phyloP scores from a whole-genome alignment of 495 filamentous ascomycete genomes.

The Terfezia claveryi region DNA sequence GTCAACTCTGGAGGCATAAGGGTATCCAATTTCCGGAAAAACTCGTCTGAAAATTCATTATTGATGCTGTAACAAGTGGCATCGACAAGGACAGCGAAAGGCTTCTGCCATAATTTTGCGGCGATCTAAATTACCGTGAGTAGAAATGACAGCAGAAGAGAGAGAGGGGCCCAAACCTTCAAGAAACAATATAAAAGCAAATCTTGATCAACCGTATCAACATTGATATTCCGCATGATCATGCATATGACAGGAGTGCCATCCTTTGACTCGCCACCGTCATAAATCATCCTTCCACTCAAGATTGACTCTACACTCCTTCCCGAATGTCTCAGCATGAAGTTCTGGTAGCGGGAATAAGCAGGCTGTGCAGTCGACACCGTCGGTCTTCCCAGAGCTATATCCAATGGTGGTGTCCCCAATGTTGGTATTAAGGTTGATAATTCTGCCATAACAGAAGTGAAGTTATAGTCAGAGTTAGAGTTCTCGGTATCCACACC shows the following conservation, averaged over 20 bases:
- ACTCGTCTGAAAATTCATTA: constrained; percentile 35
- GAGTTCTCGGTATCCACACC: constrained; percentile 4
- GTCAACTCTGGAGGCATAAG: constrained; percentile 37
- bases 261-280: constrained; percentile 46
- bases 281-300: constrained; percentile 40
- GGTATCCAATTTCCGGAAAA: constrained; percentile 33
- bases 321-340: constrained; percentile 44
- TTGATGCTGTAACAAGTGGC: constrained; percentile 42
- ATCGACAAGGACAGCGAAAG: constrained; percentile 41
- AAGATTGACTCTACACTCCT: constrained; percentile 36
- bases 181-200: constrained; percentile 40
- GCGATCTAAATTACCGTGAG: constrained; percentile 26
- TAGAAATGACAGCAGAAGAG: too few species aligned
- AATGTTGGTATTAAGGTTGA: constrained; percentile 35
- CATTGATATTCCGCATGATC: constrained; percentile 39
- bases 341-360: constrained; percentile 45
- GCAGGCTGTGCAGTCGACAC: constrained; percentile 33
- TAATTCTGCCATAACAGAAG: constrained; percentile 12
- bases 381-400: constrained; percentile 39
- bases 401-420: constrained; percentile 39
- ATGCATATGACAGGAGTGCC: constrained; percentile 43
- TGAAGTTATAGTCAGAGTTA: constrained; percentile 12
- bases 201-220: constrained; percentile 36
- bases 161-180: constrained; percentile 22
- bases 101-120: constrained; percentile 42